Conservation (phyloP, 108 stramenopile genomes). For the Cyclotella cryptica region DNA sequence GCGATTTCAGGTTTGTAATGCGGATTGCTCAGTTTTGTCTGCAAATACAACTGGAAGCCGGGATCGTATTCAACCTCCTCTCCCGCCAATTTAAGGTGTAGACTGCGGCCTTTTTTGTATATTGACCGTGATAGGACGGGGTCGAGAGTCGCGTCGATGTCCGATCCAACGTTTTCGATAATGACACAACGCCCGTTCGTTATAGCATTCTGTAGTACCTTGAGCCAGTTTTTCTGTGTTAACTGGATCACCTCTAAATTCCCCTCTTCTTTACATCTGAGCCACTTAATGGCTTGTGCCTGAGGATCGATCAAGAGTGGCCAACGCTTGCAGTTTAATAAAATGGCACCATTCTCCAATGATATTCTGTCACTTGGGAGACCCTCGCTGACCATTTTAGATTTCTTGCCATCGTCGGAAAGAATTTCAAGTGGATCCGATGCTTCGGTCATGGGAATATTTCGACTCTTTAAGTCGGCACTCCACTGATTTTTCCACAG, state of each 20-base stretch:
- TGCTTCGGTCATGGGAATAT: constrained; percentile 78
- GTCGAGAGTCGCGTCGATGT: constrained; percentile 91
- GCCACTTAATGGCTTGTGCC: constrained; percentile 93
- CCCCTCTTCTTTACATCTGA: constrained; percentile 74
- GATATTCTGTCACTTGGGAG: constrained; percentile 91
- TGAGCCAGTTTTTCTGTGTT: constrained; percentile 87
- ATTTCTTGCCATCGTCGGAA: constrained; percentile 80
- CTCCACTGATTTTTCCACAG: constrained; percentile 83
- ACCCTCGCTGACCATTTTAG: constrained; percentile 88
- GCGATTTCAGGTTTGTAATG: constrained; percentile 95
- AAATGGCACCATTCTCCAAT: constrained; percentile 91
- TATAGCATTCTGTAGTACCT: constrained; percentile 72
- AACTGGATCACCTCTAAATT: constrained; percentile 71
- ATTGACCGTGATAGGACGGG: constrained; percentile 89
- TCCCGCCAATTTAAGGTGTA: constrained; percentile 84
- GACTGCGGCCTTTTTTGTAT: constrained; percentile 81
- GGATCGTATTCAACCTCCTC: constrained; percentile 93
- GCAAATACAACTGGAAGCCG: constrained; percentile 86
- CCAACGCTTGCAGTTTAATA: constrained; percentile 90
- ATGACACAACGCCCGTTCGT: constrained; percentile 85
- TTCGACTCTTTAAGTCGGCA: constrained; percentile 66
- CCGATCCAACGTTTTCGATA: constrained; percentile 90
- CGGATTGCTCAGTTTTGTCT: constrained; percentile 92
- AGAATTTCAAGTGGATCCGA: constrained; percentile 85
- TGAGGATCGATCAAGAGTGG: constrained; percentile 85